Conservation (phyloP, 2,329 filamentous ascomycete genomes). For the Triangularia setosa region DNA sequence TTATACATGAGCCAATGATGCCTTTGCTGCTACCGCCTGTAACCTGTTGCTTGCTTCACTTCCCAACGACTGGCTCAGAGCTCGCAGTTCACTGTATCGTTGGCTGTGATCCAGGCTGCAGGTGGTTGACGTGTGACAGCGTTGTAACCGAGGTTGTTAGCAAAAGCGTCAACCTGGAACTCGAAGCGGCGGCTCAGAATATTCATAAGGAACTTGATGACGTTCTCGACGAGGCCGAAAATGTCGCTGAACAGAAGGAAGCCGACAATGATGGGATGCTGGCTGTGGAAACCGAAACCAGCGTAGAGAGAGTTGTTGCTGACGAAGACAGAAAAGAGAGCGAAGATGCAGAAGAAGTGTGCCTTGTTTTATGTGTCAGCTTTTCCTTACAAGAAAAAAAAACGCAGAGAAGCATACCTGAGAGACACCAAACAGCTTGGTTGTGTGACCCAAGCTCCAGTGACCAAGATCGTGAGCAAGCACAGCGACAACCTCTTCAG, state of each 20-base stretch:
- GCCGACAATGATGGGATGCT: conserved; percentile 90
- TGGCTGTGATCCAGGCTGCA: too few relatives aligned
- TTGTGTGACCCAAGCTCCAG: conserved; percentile 95
- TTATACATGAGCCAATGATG: too few relatives aligned
- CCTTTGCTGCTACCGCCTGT: too few relatives aligned
- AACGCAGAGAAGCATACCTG: conserved; percentile 52
- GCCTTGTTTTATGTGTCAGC: conserved; percentile 47
- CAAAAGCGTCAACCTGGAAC: conserved; percentile 93
- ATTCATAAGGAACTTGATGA: conserved; percentile 95
- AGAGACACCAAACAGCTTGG: conserved; percentile 80
- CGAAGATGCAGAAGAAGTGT: conserved; percentile 95
- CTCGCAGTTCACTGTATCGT: too few relatives aligned
- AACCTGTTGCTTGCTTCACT: too few relatives aligned
- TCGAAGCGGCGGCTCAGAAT: conserved; percentile 90
- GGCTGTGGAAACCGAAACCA: conserved; percentile 80
- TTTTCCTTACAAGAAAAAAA: neutral
- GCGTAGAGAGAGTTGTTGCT: conserved; percentile 89
- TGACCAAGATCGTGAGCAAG: conserved; percentile 94
- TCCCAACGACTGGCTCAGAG: too few relatives aligned
- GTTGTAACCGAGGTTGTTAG: conserved; percentile 76
- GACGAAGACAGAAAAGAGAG: conserved; percentile 95
- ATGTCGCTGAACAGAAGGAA: conserved; percentile 98
- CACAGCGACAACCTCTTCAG: conserved; percentile 90
- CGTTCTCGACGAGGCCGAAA: conserved; percentile 84
- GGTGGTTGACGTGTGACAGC: too few relatives aligned